phyloP scores from a whole-genome alignment of 148 eudicot genomes.

The Heliamphora exappendiculata region DNA sequence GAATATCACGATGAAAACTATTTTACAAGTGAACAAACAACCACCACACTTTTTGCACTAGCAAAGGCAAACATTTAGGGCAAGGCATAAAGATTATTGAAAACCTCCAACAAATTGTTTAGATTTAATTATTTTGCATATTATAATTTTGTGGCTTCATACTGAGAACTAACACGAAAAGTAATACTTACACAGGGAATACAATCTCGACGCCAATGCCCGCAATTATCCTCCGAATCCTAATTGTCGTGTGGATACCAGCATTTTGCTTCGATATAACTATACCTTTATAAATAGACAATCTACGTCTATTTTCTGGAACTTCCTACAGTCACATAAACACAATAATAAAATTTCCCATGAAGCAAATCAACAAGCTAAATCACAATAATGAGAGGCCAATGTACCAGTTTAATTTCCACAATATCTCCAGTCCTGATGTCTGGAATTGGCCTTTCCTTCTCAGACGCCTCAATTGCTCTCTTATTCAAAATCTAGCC shows the following conservation, averaged over 20 bases:
- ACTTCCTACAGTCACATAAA: conserved; percentile 50
- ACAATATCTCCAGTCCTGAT: conserved; percentile 82
- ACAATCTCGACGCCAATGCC: conserved; percentile 95
- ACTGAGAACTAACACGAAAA: background rate
- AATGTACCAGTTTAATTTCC: conserved; percentile 67
- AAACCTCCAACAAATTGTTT: background rate
- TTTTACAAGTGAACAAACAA: background rate
- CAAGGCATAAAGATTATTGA: background rate
- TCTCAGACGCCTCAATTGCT: conserved; percentile 68
- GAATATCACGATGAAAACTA: background rate
- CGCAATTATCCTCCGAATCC: conserved; percentile 79
- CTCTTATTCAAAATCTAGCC: conserved; percentile 70
- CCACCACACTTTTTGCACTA: background rate
- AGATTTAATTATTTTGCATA: background rate
- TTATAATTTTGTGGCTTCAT: background rate
- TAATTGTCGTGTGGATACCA: conserved; percentile 86
- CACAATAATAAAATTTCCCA: conserved; percentile 5
- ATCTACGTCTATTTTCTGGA: conserved; percentile 62
- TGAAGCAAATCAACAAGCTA: background rate
- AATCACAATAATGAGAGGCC: background rate
- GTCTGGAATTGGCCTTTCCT: conserved; percentile 57
- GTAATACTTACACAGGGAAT: conserved; percentile 76
- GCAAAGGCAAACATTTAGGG: background rate
- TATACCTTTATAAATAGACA: conserved; percentile 86
- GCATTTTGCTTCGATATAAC: conserved; percentile 89